A percentile compares a stretch with the other conserved stretches of the same genome.
Conservation (phyloP, 208 protist species). For the Polymyxa betae region DNA sequence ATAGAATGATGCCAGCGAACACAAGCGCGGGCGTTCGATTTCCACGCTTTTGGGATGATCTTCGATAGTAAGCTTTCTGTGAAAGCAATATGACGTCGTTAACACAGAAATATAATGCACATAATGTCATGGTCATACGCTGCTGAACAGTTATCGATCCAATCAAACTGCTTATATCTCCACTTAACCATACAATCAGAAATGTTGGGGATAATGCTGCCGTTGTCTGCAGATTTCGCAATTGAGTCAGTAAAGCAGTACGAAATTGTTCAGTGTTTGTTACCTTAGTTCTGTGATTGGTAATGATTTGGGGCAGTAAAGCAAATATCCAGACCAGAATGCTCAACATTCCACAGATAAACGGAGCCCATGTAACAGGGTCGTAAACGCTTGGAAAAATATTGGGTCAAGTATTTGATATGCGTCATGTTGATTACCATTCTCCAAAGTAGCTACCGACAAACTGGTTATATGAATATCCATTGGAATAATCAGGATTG, state of each 20-base stretch:
- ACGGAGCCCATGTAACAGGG: neutral
- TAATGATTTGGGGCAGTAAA: neutral
- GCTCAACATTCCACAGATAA: neutral
- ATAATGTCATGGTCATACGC: neutral
- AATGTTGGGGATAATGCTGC: neutral
- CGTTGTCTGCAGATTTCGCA: no score
- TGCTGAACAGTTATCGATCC: neutral
- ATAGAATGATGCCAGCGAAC: no score
- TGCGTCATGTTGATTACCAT: no score
- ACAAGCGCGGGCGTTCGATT: no score
- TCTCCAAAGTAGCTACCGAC: neutral
- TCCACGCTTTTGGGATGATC: no score
- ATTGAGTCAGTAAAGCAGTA: no score
- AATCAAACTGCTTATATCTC: neutral
- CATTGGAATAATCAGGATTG: neutral
- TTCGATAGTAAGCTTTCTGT: no score
- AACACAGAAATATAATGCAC: neutral
- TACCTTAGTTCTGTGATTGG: neutral
- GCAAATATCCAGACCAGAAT: neutral
- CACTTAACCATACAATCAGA: neutral
- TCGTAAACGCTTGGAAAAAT: no score
- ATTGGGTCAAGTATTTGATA: no score
- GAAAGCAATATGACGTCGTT: slow-evolving; percentile 1
- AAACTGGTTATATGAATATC: neutral
- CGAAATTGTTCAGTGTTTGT: no score